Percentiles rank a stretch among this genome's conserved stretches.
These are phyloP conservation scores for Ophiostoma perfectum DNA, from an alignment of 2,329 filamentous ascomycete genomes.

Conservation along the genomic window DNA sequence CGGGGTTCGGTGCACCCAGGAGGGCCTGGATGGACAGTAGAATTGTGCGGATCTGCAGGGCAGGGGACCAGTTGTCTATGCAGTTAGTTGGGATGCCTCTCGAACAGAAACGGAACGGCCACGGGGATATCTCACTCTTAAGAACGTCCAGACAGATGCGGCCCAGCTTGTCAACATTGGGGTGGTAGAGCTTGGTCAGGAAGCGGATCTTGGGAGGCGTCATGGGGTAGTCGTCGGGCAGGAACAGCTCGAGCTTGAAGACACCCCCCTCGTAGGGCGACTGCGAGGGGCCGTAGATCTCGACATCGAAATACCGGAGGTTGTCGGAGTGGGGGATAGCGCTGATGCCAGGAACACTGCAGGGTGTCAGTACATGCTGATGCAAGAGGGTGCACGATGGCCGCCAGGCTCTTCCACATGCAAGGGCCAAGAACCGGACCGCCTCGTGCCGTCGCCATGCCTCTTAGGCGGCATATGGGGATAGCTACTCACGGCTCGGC, in stretches of 20 bases:
- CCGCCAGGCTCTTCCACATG: too few relatives aligned
- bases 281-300: constrained; percentile 60
- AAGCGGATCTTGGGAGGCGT: constrained; percentile 97
- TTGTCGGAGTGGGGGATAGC: constrained; percentile 96
- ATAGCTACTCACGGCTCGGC: constrained; percentile 72
- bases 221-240: constrained; percentile 99
- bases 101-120: too few relatives aligned
- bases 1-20: constrained; percentile 91
- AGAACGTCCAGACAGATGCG: constrained; percentile 95
- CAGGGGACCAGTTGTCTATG: constrained; percentile 95
- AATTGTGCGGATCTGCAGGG: constrained; percentile 95
- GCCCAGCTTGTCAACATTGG: constrained; percentile 95
- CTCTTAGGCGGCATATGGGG: background rate
- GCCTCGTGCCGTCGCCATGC: background rate
- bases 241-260: constrained; percentile 95
- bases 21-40: constrained; percentile 97
- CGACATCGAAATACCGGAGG: constrained; percentile 95
- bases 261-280: constrained; percentile 84
- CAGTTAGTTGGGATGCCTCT: background rate
- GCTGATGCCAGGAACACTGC: constrained; percentile 89
- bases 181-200: constrained; percentile 98
- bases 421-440: background rate
- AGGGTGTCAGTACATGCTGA: background rate
- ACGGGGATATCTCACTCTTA: constrained; percentile 59
- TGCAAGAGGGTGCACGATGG: too few relatives aligned